Evolutionary conservation across 768 basidiomycete species (phyloP), one percentile per base, ranked within the genome.

Genomic region (Baorangia bicolor): DNA sequence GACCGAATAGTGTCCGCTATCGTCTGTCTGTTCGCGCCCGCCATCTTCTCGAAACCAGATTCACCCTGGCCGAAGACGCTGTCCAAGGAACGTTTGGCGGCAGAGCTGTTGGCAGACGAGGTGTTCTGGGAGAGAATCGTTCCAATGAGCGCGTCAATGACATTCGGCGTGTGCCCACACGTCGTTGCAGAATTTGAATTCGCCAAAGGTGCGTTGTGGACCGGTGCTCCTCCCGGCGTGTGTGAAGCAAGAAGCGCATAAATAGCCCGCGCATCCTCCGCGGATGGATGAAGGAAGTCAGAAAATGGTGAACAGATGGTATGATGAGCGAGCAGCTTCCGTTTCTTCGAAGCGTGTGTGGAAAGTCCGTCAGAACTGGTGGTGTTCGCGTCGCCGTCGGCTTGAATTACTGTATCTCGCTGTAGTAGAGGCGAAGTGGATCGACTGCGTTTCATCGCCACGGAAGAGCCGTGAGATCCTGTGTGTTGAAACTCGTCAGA

Each of bases 51-150:
- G 44, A 83, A 84, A 47, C 80, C 75, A 1, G 43, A 40, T 33
- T 71, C 69, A 42, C 81, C 78, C 4, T 70, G 69, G 18, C 83
- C 82, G 60, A 84, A 85, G 2, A 62, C 64, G 5, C 57, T 61
- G 58, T 85, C 83, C 21, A 85, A 67, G 28, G 68, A 69, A 14
- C 65, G 58, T 64, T 84, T 84, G 23, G 84, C 82, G 14, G 77
- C 70, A 4, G 81, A 71, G 7, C 77, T 79, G 61, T 85, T 84
- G 30, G 64, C 65, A 11, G 69, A 67, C 20, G 82, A 79, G 1
- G 84, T 85, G 57, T 83, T 84, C 62, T 85, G 84, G 31, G 83
- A 84, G 31, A 86, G 78, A 53, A 86, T 75, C 1, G 82, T 83
- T 23, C 76, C 79, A 35, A 86, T 80, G 56, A 85, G 77, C 12